Evolutionary conservation across 2,329 filamentous ascomycete genomes (phyloP), one percentile per base, ranked within the genome.

Genomic region (Pestalotiopsis sp.): DNA sequence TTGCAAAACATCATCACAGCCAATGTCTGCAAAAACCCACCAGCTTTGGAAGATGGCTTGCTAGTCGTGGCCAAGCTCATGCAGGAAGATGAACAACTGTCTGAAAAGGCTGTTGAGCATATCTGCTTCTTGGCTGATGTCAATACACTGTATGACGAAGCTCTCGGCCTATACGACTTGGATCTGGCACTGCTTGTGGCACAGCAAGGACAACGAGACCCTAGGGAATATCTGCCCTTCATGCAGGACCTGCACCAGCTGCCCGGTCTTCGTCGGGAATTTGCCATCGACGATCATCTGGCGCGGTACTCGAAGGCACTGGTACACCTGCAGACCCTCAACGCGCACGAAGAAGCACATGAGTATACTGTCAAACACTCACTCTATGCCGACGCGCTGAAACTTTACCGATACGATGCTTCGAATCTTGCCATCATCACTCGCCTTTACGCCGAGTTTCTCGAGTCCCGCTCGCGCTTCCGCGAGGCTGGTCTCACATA

Each of bases 51-150:
- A 68, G 91, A 95, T 70, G 96, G 94, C 2, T 84, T 99, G 64
- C 83, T 83, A 2, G 89, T 98, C 39, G 93, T 98, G 41, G 91
- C 93, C 3, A 87, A 90, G 66, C 82, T 99, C 45, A 87, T 90
- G 84, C 86, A 87, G 67, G 87, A 91, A 72, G 88, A 92, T 64
- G 84, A 89, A 57, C 87, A 90, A 65, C 86, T 95, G 72, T 93
- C 94, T 0, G 95, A 98, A 73, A 92, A 91, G 78, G 95, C 95
- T 0, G 92, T 98, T 25, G 94, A 98, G 77, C 96, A 99, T 76
- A 98, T 99, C 69, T 98, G 94, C 84, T 99, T 99, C 85, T 87
- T 99, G 57, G 93, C 95, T 0, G 96, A 99, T 79, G 92, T 97
- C 60, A 97, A 98, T 78, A 90, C 91, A 52, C 88, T 99, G 0